Evolutionary conservation across 2,329 filamentous ascomycete genomes (phyloP).

Genomic region (Gnomoniopsis sp.): DNA sequence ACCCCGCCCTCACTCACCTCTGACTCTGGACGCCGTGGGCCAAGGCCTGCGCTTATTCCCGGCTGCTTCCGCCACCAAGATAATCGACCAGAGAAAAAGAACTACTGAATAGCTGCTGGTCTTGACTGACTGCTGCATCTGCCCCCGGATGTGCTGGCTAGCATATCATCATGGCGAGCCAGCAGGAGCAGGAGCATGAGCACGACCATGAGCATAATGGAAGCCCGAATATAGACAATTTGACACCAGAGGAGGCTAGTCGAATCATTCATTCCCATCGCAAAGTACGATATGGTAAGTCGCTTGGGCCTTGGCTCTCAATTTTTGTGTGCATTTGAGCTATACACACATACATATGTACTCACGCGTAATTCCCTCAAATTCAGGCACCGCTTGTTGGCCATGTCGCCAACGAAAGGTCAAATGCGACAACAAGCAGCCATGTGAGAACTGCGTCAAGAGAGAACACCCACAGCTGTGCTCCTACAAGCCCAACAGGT

Average conservation of each 20-base stretch:
- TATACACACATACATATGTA: neutral
- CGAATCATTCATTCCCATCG: slow-evolving; percentile 68
- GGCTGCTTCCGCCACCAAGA: neutral
- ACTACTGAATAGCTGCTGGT: neutral
- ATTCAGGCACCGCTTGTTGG: slow-evolving; percentile 61
- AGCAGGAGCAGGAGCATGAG: slow-evolving; percentile 22
- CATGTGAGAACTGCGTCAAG: slow-evolving; percentile 66
- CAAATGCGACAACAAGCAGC: slow-evolving; percentile 67
- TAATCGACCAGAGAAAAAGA: neutral
- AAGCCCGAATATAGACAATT: slow-evolving; percentile 49
- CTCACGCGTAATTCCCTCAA: neutral
- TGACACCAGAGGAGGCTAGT: slow-evolving; percentile 63
- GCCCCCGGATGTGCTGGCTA: slow-evolving; percentile 7
- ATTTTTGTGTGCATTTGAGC: neutral
- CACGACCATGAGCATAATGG: slow-evolving; percentile 30
- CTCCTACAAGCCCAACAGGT: slow-evolving; percentile 63
- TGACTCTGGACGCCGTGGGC: neutral
- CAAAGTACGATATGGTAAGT: slow-evolving; percentile 66
- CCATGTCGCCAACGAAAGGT: slow-evolving; percentile 66
- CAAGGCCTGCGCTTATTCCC: neutral
- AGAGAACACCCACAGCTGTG: slow-evolving; percentile 62
- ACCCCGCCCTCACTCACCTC: neutral
- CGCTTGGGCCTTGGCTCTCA: neutral
- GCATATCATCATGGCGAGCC: slow-evolving; percentile 39
- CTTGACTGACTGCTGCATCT: neutral